Base-by-base conservation (phyloP, 345 rosid genomes). In the Mangifera indica region DNA sequence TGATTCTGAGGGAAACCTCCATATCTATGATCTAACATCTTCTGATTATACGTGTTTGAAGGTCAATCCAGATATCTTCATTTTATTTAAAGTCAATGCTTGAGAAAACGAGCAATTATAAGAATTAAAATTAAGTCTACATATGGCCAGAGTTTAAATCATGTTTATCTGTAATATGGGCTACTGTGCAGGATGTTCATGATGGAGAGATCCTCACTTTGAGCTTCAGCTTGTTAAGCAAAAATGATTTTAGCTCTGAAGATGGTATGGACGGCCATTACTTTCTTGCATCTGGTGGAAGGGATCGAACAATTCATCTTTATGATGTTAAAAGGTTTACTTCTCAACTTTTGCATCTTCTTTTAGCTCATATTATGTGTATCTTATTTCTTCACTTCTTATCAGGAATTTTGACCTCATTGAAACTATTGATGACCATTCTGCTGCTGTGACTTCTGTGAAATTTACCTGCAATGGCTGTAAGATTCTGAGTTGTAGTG, bases 1-100 rank as follows among this genome's bases (percentile, higher is more conserved):
- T 72, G 98, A 90, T 78, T 81, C 81, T 77, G 86, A 84, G 73
- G 98, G 98, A 70, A 90, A 88, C 81, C 85, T 92, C 76, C 98
- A 92, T 74, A 90, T 90, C 57, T 90, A 86, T 84, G 85, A 87
- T 79, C 84, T 90, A 62, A 73, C 77, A 54, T 79, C 88, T 75
- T 87, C 82, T 78, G 92, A 84, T 51, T 88, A 90, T 72, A 84
- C 81, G 34, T 86, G 86, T 77, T 75, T 88, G 46, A 80, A 84
- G 88, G 98, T 92, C 82, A 66, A 70, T 55, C 45, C 26, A 29
- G 34, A 51, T 58, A 63, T 22, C 40, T 15, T 26, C 60, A 52
- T 53, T 18, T 55, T 63, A 51, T 73, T 60, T 58, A 32, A 64
- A 57, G 72, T 69, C 22, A 64, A 42, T 49, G 6, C 63, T 54